phyloP scores from a whole-genome alignment of 495 filamentous ascomycete species.

The Penicillium odoratum region DNA sequence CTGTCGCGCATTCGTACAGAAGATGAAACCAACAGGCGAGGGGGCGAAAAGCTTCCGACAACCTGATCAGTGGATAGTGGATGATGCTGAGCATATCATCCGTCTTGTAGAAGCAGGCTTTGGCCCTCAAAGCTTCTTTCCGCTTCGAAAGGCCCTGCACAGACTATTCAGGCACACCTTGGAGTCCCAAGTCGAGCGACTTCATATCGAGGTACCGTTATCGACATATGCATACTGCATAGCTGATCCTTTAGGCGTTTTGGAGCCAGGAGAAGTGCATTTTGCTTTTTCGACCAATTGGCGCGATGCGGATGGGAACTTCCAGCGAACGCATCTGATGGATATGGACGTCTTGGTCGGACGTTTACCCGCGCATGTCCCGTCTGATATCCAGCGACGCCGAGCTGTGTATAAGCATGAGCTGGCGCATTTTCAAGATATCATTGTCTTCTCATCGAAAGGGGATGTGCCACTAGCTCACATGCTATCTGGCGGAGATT shows the following conservation, averaged over 20 bases:
- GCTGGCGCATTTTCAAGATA: constrained; percentile 75
- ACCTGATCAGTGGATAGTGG: constrained; percentile 37
- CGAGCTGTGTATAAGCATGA: constrained; percentile 64
- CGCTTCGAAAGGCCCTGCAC: constrained; percentile 57
- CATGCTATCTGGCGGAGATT: constrained; percentile 89
- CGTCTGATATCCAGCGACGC: constrained; percentile 79
- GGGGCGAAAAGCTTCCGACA: constrained; percentile 23
- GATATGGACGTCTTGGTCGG: constrained; percentile 80
- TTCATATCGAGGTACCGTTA: constrained; percentile 70
- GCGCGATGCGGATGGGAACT: constrained; percentile 57
- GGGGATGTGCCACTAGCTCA: constrained; percentile 71
- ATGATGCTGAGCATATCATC: constrained; percentile 37
- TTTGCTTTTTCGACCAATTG: constrained; percentile 69
- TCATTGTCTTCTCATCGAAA: constrained; percentile 78
- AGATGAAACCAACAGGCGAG: constrained; percentile 32
- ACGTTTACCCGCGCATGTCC: constrained; percentile 76
- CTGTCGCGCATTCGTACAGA: constrained; percentile 41
- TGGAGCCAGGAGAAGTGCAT: constrained; percentile 76
- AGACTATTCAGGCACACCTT: constrained; percentile 55
- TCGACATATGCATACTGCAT: constrained; percentile 81
- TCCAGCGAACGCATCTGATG: constrained; percentile 60
- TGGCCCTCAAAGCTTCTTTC: constrained; percentile 55
- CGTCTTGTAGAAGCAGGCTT: constrained; percentile 61
- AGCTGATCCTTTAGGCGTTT: constrained; percentile 69
- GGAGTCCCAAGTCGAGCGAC: constrained; percentile 55